Percentiles rank a stretch among this genome's conserved stretches.
Evolutionary conservation across 805 yeast genomes (phyloP).

Genomic region (Saccharomycopsis capsularis): DNA sequence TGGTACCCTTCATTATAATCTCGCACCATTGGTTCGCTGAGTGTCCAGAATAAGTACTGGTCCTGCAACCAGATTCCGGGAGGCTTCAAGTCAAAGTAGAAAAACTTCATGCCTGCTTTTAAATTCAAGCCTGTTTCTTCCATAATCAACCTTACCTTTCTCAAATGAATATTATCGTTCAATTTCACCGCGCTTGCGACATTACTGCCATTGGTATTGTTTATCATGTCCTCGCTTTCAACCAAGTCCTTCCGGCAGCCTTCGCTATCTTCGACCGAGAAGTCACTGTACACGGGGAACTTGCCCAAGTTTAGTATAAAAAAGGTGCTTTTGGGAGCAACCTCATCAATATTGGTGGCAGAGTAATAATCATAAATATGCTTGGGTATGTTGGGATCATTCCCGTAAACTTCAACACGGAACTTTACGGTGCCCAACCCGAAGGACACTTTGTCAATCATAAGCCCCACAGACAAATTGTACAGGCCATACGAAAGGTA

Average conservation of each 20-base stretch:
- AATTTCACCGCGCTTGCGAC: background rate
- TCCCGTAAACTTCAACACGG: conserved; percentile 29
- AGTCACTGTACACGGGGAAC: conserved; percentile 29
- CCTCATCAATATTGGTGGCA: conserved; percentile 49
- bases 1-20: background rate
- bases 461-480: conserved; percentile 23
- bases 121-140: conserved; percentile 51
- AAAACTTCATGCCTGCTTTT: conserved; percentile 45
- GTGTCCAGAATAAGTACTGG: conserved; percentile 3
- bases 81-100: conserved; percentile 33
- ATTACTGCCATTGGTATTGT: background rate
- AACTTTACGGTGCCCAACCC: conserved; percentile 57
- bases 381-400: conserved; percentile 27
- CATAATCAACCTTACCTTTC: conserved; percentile 38
- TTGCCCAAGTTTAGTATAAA: conserved; percentile 46
- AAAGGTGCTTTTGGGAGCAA: conserved; percentile 46
- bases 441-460: conserved; percentile 3
- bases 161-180: background rate
- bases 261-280: conserved; percentile 1
- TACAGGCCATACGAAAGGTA: conserved; percentile 22
- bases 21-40: background rate
- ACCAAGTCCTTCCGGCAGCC: too few species aligned
- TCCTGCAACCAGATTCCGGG: background rate
- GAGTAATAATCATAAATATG: conserved; percentile 33
- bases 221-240: conserved; percentile 24